Evolutionary conservation across 306 rosid genomes (phyloP).

Genomic region (Cucurbita argyrosperma): DNA sequence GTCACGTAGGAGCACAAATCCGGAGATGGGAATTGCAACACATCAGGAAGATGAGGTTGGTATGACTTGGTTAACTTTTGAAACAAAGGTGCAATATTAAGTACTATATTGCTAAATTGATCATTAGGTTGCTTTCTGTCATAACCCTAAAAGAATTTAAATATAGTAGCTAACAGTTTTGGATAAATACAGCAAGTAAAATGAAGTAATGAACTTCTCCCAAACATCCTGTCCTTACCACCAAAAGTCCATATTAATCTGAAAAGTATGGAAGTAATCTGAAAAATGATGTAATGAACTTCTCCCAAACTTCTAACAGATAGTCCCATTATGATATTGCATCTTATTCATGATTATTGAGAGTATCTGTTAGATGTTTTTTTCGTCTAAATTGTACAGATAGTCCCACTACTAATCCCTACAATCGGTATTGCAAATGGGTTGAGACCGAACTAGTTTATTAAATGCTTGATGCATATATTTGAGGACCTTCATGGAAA

Average conservation of each 20-base stretch:
- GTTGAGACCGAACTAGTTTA: background rate
- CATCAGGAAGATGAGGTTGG: constrained; percentile 39
- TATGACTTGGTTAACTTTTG: background rate
- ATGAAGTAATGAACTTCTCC: background rate
- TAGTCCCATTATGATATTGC: too few species aligned
- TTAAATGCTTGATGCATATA: background rate
- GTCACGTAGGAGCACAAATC: constrained; percentile 38
- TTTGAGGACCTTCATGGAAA: background rate
- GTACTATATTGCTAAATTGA: background rate
- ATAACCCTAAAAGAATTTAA: background rate
- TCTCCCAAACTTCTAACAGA: background rate
- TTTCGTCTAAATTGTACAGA: background rate
- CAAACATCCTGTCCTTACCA: background rate
- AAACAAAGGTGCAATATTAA: background rate
- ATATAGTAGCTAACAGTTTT: background rate
- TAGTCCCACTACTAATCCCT: background rate
- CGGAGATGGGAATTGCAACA: constrained; percentile 35
- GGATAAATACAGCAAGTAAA: background rate
- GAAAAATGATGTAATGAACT: background rate
- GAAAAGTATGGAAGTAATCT: too few species aligned
- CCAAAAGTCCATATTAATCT: too few species aligned
- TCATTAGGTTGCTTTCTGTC: background rate
- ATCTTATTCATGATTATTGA: too few species aligned
- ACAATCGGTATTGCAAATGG: background rate
- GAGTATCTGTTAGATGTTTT: background rate